phyloP scores from a whole-genome alignment of 2,329 filamentous ascomycete species.

The Exophiala sp. region DNA sequence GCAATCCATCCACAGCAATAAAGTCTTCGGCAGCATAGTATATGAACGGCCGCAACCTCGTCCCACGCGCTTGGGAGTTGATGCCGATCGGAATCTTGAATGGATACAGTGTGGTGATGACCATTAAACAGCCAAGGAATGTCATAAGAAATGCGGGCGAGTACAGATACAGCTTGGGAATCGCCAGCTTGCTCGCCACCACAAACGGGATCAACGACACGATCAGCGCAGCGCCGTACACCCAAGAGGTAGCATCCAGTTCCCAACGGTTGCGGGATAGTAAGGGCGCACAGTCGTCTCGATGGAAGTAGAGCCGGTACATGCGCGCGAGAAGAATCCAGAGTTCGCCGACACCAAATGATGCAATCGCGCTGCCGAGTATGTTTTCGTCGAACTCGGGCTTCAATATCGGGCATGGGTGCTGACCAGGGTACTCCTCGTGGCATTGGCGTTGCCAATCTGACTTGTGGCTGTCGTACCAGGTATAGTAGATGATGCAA shows the following conservation, averaged over 20 bases:
- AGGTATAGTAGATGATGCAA: slow-evolving; percentile 22
- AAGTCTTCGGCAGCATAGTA: slow-evolving; percentile 22
- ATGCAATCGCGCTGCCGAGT: slow-evolving; percentile 24
- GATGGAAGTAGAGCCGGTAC: slow-evolving; percentile 7
- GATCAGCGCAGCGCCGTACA: slow-evolving; percentile 19
- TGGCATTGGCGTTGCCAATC: slow-evolving; percentile 10
- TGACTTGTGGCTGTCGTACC: slow-evolving; percentile 13
- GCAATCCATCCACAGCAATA: slow-evolving; percentile 19
- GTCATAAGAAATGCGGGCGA: slow-evolving; percentile 17
- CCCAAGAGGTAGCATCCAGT: slow-evolving; percentile 19
- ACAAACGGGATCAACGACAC: slow-evolving; percentile 18
- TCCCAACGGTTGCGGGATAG: slow-evolving; percentile 11
- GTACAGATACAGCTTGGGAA: slow-evolving; percentile 16
- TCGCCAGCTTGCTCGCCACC: slow-evolving; percentile 7
- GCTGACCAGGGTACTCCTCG: slow-evolving; percentile 1
- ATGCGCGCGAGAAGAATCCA: slow-evolving; percentile 18
- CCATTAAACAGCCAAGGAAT: slow-evolving; percentile 18
- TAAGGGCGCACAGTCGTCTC: slow-evolving; percentile 14
- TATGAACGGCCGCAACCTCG: slow-evolving; percentile 18
- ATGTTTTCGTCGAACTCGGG: slow-evolving; percentile 18
- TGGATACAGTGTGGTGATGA: slow-evolving; percentile 14
- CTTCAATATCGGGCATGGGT: slow-evolving; percentile 8
- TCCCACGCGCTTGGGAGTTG: slow-evolving; percentile 17
- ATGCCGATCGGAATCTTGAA: slow-evolving; percentile 21
- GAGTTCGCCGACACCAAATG: slow-evolving; percentile 15